Base-by-base conservation (phyloP, 345 rosid genomes). In the Excoecaria agallocha region DNA sequence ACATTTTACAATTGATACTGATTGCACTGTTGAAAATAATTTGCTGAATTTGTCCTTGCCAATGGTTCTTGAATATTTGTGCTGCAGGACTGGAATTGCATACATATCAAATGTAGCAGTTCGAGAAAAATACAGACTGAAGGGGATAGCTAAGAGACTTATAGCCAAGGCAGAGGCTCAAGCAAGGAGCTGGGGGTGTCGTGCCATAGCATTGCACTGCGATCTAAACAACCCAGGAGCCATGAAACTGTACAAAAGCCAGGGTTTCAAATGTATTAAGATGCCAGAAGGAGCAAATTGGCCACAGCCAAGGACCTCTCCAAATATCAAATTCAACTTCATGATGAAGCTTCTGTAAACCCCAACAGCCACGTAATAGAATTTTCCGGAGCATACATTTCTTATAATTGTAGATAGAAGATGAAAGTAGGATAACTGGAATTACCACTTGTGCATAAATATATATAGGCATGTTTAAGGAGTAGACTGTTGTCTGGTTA, bases 51-150 rank as follows among this genome's bases (percentile, higher is more conserved):
- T 52, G 22, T 55, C n/a, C 50, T 43, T 52, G 54, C 12, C 11
- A 51, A 50, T 62, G 69, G 55, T 17, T 7, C 9, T 17, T 43
- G 59, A 3, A 20, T 51, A 46, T 70, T 65, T 55, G 11, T 71
- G 4, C 45, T 39, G 2, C 81, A 95, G 99, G 90, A 87, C 92
- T 1, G 98, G 97, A 82, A 84, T 93, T 45, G 99, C 96, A 19
- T 95, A 91, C 81, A 79, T 95, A 85, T 95, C 99, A 9, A 93
- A 91, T 48, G 98, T 93, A 35, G 99, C 96, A 0, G 99, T 95
- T 15, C 81, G 94, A 3, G 94, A 91, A 85, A 85, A 75, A 74
- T 93, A 80, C 79, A 82, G 94, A 0, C 82, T 88, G 65, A 95
- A 87, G 84, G 99, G 98, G 66, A 91, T 93, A 85, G 98, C 91